A percentile compares a stretch with the other conserved stretches of the same genome.
These are phyloP conservation scores for Trichoderma gamsii DNA, from an alignment of 495 filamentous ascomycete species.

Conservation along the genomic window DNA sequence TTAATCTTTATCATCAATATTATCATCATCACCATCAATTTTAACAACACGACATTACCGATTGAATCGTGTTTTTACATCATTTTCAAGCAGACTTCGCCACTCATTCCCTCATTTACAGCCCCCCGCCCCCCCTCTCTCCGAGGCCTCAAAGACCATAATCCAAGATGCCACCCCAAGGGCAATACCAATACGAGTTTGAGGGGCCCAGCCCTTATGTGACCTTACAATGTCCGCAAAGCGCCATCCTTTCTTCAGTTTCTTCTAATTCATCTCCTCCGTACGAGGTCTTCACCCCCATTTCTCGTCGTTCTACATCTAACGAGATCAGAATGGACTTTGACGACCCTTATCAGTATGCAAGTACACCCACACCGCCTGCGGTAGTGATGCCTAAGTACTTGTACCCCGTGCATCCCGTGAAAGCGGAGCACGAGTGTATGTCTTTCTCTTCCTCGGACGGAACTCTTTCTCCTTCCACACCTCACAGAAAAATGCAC, in stretches of 20 bases:
- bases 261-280: slow-evolving; percentile 33
- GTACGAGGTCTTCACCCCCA: slow-evolving; percentile 36
- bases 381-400: slow-evolving; percentile 5
- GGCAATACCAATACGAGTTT: slow-evolving; percentile 21
- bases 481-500: slow-evolving; percentile 16
- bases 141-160: slow-evolving; percentile 15
- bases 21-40: background rate
- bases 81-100: background rate
- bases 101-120: background rate
- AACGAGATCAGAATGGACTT: slow-evolving; percentile 12
- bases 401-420: background rate
- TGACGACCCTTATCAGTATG: slow-evolving; percentile 5
- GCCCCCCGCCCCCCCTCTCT: too few relatives aligned
- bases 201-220: slow-evolving; percentile 25
- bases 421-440: slow-evolving; percentile 14
- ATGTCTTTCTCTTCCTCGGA: slow-evolving; percentile 9
- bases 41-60: background rate
- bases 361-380: slow-evolving; percentile 7
- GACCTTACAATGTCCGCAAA: slow-evolving; percentile 23
- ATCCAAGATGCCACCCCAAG: slow-evolving; percentile 13
- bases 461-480: slow-evolving; percentile 11
- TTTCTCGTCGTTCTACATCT: slow-evolving; percentile 28
- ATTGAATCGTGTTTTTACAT: background rate
- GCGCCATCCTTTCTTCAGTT: slow-evolving; percentile 22
- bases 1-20: background rate